Evolutionary conservation across 352 stramenopile species (phyloP).

Genomic region (Phytophthora ramorum): DNA sequence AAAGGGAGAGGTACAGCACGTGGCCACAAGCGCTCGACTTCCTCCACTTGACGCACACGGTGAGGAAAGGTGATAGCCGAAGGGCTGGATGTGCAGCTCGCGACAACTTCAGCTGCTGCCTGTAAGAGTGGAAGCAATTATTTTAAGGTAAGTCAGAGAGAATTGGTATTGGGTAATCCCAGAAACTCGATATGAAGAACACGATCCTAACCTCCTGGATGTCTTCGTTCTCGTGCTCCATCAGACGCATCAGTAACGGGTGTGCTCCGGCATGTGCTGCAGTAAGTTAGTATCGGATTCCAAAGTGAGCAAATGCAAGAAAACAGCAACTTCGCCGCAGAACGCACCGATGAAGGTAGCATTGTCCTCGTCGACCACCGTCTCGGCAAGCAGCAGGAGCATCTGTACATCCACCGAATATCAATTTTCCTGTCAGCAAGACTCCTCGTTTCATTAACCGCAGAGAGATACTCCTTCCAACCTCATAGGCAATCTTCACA

Average conservation of each 20-base stretch:
- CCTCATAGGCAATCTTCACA: conserved; percentile 49
- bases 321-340: background rate
- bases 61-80: conserved; percentile 76
- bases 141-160: background rate
- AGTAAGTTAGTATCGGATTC: background rate
- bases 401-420: conserved; percentile 10
- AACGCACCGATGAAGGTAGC: conserved; percentile 72
- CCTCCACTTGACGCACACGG: conserved; percentile 65
- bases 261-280: conserved; percentile 73
- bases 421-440: background rate
- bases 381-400: conserved; percentile 50
- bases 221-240: conserved; percentile 79
- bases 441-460: background rate
- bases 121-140: conserved; percentile 22
- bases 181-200: background rate
- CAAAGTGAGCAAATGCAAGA: background rate
- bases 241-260: conserved; percentile 69
- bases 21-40: conserved; percentile 62
- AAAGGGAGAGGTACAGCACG: conserved; percentile 62
- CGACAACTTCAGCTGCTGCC: conserved; percentile 72
- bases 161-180: background rate
- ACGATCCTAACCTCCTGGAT: conserved; percentile 70
- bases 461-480: background rate
- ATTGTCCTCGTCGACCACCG: conserved; percentile 83
- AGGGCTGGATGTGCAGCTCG: conserved; percentile 66